Evolutionary conservation across 1,284 basidiomycete genomes (phyloP).

Genomic region (Neolentinus lepideus): DNA sequence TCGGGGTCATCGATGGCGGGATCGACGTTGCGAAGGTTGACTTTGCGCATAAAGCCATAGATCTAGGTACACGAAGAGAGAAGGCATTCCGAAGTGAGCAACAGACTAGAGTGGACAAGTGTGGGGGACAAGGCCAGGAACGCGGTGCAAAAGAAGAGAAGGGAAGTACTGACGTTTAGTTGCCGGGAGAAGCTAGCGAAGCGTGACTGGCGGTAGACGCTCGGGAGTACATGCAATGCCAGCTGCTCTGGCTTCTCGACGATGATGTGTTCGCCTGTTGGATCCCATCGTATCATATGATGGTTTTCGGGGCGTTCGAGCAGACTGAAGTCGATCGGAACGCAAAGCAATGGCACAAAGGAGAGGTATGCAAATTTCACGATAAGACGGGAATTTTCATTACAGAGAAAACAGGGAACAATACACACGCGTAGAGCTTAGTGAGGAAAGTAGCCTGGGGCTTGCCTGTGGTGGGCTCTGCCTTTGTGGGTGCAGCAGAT

Average conservation of each 20-base stretch:
- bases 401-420: conserved; percentile 12
- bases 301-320: conserved; percentile 82
- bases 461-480: conserved; percentile 40
- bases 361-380: background rate
- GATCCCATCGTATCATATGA: conserved; percentile 91
- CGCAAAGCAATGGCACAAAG: conserved; percentile 5
- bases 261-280: conserved; percentile 84
- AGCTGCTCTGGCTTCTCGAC: conserved; percentile 87
- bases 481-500: conserved; percentile 24
- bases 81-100: conserved; percentile 24
- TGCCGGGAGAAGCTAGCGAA: conserved; percentile 92
- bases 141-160: conserved; percentile 15
- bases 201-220: conserved; percentile 86
- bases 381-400: background rate
- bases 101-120: conserved; percentile 9
- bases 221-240: conserved; percentile 82
- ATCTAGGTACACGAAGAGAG: conserved; percentile 44
- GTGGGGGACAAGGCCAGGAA: conserved; percentile 7
- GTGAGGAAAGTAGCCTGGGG: conserved; percentile 87
- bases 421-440: conserved; percentile 82
- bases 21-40: conserved; percentile 87
- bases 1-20: conserved; percentile 88
- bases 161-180: conserved; percentile 68
- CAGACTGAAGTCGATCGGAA: conserved; percentile 37
- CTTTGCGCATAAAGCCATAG: conserved; percentile 93